Percentiles rank a stretch among this genome's conserved stretches.
phyloP scores from a whole-genome alignment of 345 rosid genomes.

The Populus deltoides region DNA sequence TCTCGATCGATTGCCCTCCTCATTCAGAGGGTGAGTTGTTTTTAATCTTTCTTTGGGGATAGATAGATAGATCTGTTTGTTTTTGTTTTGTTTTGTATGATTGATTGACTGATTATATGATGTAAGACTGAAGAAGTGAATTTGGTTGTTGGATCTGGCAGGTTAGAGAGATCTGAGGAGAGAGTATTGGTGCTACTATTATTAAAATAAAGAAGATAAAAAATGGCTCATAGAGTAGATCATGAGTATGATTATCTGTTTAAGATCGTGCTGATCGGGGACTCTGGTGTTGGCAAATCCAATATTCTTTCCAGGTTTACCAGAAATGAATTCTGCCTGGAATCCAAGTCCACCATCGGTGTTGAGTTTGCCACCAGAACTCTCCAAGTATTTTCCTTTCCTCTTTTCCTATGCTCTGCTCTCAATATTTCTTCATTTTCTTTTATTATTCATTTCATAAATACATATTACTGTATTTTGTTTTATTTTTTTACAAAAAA shows the following conservation, averaged over 20 bases:
- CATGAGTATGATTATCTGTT: neutral
- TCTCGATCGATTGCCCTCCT: neutral
- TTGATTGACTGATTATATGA: neutral
- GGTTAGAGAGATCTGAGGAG: neutral
- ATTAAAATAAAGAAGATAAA: neutral
- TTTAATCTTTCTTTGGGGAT: neutral
- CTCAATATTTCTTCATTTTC: too few relatives aligned
- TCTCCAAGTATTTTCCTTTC: neutral
- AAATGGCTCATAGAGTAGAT: neutral
- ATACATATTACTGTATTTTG: too few relatives aligned
- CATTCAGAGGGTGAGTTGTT: neutral
- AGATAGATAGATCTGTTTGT: neutral
- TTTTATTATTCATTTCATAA: too few relatives aligned
- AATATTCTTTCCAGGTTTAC: constrained; percentile 1
- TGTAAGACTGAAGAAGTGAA: neutral
- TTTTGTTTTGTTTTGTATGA: neutral
- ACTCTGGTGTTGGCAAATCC: constrained; percentile 1
- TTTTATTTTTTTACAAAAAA: too few relatives aligned
- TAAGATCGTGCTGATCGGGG: neutral
- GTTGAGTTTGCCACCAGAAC: constrained; percentile 2
- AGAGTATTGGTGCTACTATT: neutral
- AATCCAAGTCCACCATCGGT: neutral
- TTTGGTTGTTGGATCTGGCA: neutral
- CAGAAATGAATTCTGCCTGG: neutral
- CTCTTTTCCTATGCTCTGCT: neutral